A percentile compares a stretch with the other conserved stretches of the same genome.
phyloP scores from a whole-genome alignment of 495 filamentous ascomycete genomes.

The Daldinia decipiens region DNA sequence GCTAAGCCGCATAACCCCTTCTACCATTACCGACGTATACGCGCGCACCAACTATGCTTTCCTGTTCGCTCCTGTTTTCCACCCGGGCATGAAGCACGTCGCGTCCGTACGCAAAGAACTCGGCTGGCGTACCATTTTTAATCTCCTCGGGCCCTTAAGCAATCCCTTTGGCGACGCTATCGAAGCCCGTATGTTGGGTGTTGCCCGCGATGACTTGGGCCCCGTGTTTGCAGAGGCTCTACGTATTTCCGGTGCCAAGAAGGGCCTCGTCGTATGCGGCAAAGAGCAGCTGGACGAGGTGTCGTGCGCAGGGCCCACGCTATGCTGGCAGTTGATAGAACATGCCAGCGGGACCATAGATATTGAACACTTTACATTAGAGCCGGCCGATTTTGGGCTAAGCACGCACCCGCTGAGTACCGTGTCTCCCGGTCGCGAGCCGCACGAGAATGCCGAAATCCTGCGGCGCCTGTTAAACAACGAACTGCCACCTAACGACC shows the following conservation, averaged over 20 bases:
- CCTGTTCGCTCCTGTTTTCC: constrained; percentile 95
- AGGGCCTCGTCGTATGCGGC: constrained; percentile 92
- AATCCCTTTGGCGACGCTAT: constrained; percentile 83
- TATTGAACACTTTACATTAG: constrained; percentile 77
- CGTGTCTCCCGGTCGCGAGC: constrained; percentile 85
- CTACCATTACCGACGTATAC: constrained; percentile 76
- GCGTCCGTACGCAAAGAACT: constrained; percentile 84
- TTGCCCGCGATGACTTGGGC: constrained; percentile 85
- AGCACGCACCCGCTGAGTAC: constrained; percentile 74
- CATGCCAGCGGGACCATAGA: constrained; percentile 61
- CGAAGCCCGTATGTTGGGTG: constrained; percentile 90
- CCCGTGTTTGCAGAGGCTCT: constrained; percentile 88
- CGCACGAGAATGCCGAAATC: constrained; percentile 86
- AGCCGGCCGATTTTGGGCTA: constrained; percentile 87
- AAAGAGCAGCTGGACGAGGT: constrained; percentile 96
- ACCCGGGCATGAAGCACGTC: constrained; percentile 89
- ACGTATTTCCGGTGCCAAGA: constrained; percentile 75
- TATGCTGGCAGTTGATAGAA: constrained; percentile 84
- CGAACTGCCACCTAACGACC: constrained; percentile 75
- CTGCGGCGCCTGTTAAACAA: constrained; percentile 79
- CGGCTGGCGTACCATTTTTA: constrained; percentile 95
- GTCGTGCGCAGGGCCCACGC: constrained; percentile 83
- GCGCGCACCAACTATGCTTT: constrained; percentile 87
- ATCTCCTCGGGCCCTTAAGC: constrained; percentile 89
- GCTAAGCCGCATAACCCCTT: constrained; percentile 74